Evolutionary conservation across 345 rosid species (phyloP).

Genomic region (Eucalyptus leucophloia): DNA sequence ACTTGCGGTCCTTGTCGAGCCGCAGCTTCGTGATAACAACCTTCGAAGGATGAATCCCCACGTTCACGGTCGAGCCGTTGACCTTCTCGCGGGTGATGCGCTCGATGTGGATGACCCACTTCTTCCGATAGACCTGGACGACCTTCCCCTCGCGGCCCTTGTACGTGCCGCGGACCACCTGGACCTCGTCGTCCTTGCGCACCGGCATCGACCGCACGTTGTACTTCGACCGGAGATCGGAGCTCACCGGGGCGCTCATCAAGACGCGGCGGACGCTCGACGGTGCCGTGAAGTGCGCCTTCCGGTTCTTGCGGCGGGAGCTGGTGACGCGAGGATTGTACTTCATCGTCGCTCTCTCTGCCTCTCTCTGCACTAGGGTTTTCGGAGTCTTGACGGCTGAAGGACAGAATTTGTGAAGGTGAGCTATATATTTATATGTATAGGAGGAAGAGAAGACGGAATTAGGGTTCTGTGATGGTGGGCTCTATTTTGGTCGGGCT

Average conservation of each 20-base stretch:
- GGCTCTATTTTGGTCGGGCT: neutral
- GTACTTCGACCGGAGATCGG: neutral
- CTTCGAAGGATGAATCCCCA: slow-evolving; percentile 3
- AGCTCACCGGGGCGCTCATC: slow-evolving; percentile 5
- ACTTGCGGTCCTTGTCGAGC: slow-evolving; percentile 5
- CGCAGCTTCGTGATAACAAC: slow-evolving; percentile 1
- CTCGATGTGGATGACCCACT: slow-evolving; percentile 14
- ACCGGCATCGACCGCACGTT: slow-evolving; percentile 4
- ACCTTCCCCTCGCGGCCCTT: slow-evolving; percentile 10
- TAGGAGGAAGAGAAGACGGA: neutral
- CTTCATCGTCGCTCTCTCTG: neutral
- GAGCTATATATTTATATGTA: neutral
- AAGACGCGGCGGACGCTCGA: slow-evolving; percentile 9
- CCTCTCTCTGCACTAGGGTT: neutral
- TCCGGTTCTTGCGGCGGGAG: slow-evolving; percentile 13
- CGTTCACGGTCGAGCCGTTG: slow-evolving; percentile 5
- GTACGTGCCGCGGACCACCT: slow-evolving; percentile 4
- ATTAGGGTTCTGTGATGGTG: neutral
- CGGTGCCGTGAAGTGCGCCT: slow-evolving; percentile 9
- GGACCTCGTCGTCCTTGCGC: slow-evolving; percentile 12
- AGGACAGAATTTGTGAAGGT: neutral
- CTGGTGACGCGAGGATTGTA: slow-evolving; percentile 5
- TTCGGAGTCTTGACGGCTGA: neutral
- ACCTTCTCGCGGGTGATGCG: slow-evolving; percentile 9
- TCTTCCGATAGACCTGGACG: slow-evolving; percentile 4